phyloP scores from a whole-genome alignment of 768 basidiomycete species.

The Xanthoconium purpureum region DNA sequence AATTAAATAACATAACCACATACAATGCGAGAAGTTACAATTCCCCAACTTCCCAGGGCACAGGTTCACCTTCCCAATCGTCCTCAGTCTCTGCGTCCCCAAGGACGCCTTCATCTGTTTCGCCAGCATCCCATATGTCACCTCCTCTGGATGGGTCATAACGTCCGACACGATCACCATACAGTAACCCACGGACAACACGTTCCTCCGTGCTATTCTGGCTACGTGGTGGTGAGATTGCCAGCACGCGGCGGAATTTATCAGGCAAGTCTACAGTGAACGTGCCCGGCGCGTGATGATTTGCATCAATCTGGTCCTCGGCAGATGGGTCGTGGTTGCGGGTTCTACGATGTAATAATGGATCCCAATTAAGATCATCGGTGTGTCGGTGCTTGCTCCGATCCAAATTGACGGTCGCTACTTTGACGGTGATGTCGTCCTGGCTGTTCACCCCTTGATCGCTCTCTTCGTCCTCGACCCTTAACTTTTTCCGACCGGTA shows the following conservation, averaged over 20 bases:
- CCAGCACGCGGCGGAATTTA: conserved; percentile 60
- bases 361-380: conserved; percentile 29
- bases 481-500: conserved; percentile 49
- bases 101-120: conserved; percentile 42
- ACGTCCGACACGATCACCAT: conserved; percentile 50
- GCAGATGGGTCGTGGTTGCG: conserved; percentile 20
- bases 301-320: conserved; percentile 19
- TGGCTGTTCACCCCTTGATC: conserved; percentile 23
- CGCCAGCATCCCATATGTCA: conserved; percentile 75
- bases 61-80: conserved; percentile 76
- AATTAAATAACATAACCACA: conserved; percentile 24
- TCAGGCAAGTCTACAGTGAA: conserved; percentile 64
- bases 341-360: conserved; percentile 26
- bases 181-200: conserved; percentile 58
- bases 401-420: conserved; percentile 14
- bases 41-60: conserved; percentile 80
- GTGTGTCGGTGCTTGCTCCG: conserved; percentile 13
- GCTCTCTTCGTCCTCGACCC: conserved; percentile 34
- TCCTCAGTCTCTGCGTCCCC: conserved; percentile 52
- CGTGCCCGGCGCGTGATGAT: conserved; percentile 35
- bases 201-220: conserved; percentile 46
- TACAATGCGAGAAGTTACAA: conserved; percentile 42
- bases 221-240: conserved; percentile 49
- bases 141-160: conserved; percentile 67
- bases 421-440: conserved; percentile 20